Evolutionary conservation across 495 filamentous ascomycete species (phyloP), one percentile per base, ranked within the genome.

Genomic region (Lophiotrema nucula): DNA sequence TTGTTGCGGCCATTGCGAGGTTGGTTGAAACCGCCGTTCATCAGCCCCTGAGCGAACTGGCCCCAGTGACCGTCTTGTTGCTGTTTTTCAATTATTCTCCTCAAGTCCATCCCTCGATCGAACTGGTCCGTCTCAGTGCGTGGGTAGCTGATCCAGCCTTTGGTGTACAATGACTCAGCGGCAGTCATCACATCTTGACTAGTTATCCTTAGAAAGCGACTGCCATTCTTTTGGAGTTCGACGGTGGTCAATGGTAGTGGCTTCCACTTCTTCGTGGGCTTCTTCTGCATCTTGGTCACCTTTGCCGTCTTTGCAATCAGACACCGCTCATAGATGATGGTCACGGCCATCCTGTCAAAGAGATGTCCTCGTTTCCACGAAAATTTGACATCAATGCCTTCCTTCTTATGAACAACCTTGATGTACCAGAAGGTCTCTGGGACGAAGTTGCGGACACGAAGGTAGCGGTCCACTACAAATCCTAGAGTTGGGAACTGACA

Each of bases 191-290:
- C 89, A 37, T 82, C 74, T 55, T 95, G 85, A 73, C 89, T 88
- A 56, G 88, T 88, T 81, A 98, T 85, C 18, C 84, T 80, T 12
- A 97, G 78, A 66, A 91, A 95, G 47, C 81, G 77, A 60, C 85
- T 93, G 18, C 95, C 93, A 78, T 90, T 90, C 77, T 96, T 97
- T 68, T 97, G 93, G n/a, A 98, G 74, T 64, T 98, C 95, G n/a
- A 98, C 89, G 0, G 93, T 98, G 0, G 93, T 98, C 63, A 98
- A 76, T 1, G 93, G 93, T 27, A 98, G 69, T 1, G 93, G 93
- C 64, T 89, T 88, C 90, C 87, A 96, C 74, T 95, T 96, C 62
- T 86, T 92, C 16, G 92, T 95, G 1, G 90, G 90, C 70, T 95
- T 97, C 67, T 88, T 86, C 58, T 87, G 82, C 24, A 96, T 85